Base-by-base conservation (phyloP, 2,329 filamentous ascomycete genomes). In the Exophiala bonariae region DNA sequence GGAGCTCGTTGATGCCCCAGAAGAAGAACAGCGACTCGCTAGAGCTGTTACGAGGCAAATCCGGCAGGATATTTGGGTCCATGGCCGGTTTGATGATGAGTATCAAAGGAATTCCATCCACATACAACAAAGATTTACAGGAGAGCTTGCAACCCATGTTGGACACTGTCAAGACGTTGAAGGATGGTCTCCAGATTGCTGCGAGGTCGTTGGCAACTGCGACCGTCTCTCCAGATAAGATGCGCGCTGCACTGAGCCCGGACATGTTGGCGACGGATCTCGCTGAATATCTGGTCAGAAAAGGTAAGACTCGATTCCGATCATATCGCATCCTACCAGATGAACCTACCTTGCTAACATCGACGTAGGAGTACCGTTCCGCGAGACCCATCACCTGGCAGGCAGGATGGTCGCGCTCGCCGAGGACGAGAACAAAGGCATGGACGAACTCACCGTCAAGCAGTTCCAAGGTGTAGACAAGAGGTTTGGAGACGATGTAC, bases 121-220 rank as follows among this genome's bases (percentile, higher is more conserved):
- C 86, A 3, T 95, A 95, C 75, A 92, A 95, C 75, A 95, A 95
- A 71, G 89, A 95, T 66, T 70, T 95, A n/a, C 89, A 96, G 69
- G 89, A 95, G 71, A 85, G 82, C 49, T 84, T 88, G 52, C 86
- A 95, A 75, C 85, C 86, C n/a, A 82, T 95, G 71, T 80, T 95
- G 39, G 88, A 95, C 67, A 81, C 85, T 65, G 80, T 68, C 87
- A 90, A 77, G 92, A 88, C 4, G 78, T 93, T 52, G 34, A 79
- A 78, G 47, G 86, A 95, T 73, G 89, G 86, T 62, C 78, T 95
- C 44, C 82, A 86, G 66, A 95, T 95, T 59, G 87, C 87, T 20
- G 87, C 86, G 18, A 87, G 90, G 44, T 85, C 95, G 4, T 75
- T 95, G 3, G 81, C 82, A 1, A 95, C 88, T 0, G 73, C 95